phyloP scores from a whole-genome alignment of 169 alveolate genomes.

The Cryptosporidium bovis region DNA sequence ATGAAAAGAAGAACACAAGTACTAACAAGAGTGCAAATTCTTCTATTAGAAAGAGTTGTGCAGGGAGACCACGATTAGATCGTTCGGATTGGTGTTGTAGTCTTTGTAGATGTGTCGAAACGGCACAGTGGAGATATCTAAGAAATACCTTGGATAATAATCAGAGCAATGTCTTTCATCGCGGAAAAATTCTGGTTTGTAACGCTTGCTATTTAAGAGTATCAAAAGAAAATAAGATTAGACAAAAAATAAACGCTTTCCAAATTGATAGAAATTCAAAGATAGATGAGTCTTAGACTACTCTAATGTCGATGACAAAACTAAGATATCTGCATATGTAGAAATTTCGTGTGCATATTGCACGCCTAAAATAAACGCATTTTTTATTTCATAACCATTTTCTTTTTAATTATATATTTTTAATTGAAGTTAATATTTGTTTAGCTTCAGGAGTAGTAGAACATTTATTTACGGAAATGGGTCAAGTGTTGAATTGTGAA shows the following conservation, averaged over 20 bases:
- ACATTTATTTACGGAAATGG: slow-evolving; percentile 11
- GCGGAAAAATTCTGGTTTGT: slow-evolving; percentile 75
- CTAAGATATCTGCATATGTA: not conserved
- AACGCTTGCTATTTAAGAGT: slow-evolving; percentile 76
- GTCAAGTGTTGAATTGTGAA: slow-evolving; percentile 38
- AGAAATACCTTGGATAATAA: slow-evolving; percentile 49
- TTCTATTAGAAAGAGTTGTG: slow-evolving; percentile 65
- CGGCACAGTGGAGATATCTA: slow-evolving; percentile 69
- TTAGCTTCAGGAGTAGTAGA: not conserved
- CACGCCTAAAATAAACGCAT: slow-evolving; percentile 12
- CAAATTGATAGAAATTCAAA: slow-evolving; percentile 49
- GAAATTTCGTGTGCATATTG: slow-evolving; percentile 34
- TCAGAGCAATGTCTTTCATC: slow-evolving; percentile 63
- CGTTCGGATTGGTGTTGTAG: slow-evolving; percentile 74
- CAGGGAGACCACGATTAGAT: slow-evolving; percentile 71
- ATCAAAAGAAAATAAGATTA: slow-evolving; percentile 69
- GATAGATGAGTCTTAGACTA: slow-evolving; percentile 43
- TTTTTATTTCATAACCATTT: not conserved
- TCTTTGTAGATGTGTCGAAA: slow-evolving; percentile 65
- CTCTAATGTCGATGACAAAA: not conserved
- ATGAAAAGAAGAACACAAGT: slow-evolving; percentile 38
- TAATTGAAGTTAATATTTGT: not conserved
- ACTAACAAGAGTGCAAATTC: slow-evolving; percentile 36
- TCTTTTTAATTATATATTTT: no score
- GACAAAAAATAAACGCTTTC: slow-evolving; percentile 59